These are phyloP conservation scores for Amanita phalloides DNA, from an alignment of 768 basidiomycete genomes.

Conservation along the genomic window DNA sequence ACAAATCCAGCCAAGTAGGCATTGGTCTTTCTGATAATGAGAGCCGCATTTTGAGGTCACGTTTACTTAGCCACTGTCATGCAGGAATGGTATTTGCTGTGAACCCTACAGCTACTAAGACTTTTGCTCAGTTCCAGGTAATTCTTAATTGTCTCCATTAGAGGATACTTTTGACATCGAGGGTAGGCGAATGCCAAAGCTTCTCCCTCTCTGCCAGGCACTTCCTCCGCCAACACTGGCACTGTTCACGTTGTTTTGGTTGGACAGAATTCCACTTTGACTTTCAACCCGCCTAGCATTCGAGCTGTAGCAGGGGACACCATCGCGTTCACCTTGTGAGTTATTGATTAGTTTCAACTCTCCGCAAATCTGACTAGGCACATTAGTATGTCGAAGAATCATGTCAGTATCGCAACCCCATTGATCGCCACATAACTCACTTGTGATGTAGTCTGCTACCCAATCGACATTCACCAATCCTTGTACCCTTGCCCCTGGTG, in stretches of 20 bases:
- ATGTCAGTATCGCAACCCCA: conserved; percentile 13
- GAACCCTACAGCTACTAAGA: conserved; percentile 25
- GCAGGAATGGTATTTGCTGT: conserved; percentile 31
- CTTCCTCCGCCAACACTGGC: conserved; percentile 1
- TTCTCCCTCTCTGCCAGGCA: not conserved
- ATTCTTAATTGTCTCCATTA: not conserved
- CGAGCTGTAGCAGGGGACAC: conserved; percentile 22
- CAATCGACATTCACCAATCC: conserved; percentile 35
- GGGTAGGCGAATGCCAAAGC: not conserved
- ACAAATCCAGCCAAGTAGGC: conserved; percentile 16
- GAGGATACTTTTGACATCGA: not conserved
- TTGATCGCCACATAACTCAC: not conserved
- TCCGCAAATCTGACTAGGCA: not conserved
- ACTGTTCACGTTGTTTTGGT: conserved; percentile 4
- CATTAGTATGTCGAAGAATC: conserved; percentile 18
- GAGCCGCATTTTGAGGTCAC: not conserved
- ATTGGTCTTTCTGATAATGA: not conserved
- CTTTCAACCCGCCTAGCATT: conserved; percentile 9
- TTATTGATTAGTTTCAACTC: not conserved
- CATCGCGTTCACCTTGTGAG: conserved; percentile 29
- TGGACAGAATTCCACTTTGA: not conserved
- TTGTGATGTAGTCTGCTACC: conserved; percentile 24
- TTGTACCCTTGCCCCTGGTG: conserved; percentile 24
- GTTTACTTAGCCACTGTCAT: conserved; percentile 19
- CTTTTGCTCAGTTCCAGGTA: conserved; percentile 20